Base-by-base conservation (phyloP, 2,329 filamentous ascomycete species). In the Fusarium succisae region DNA sequence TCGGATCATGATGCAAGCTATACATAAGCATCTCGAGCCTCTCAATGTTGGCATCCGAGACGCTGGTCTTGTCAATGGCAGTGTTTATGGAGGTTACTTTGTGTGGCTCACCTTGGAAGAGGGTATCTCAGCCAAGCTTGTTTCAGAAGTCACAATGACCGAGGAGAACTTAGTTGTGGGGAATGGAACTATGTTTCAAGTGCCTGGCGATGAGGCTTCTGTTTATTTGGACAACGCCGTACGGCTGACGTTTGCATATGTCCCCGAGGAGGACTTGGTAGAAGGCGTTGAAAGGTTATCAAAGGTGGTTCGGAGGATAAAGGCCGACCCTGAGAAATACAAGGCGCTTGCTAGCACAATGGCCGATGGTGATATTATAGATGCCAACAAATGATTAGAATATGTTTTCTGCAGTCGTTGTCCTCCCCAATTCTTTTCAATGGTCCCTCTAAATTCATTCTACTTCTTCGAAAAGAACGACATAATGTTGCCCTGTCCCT, bases 381-480 rank as follows among this genome's bases (percentile, higher is more conserved):
- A 77, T 66, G 60, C 70, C 45, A 74, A 73, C 60, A 80, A 80
- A 75, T 81, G 69, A 69, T 53, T 57, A 37, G 50, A 63, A 35
- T 48, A 62, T 68, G 39, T 47, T 66, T 45, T 57, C 20, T 18
- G 30, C 50, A 18, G n/a, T 30, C 43, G 35, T 43, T 20, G 11
- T 30, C 44, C 44, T 37, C 13, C 24, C 45, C 30, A 26, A 44
- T 18, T 43, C 54, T 57, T 20, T 58, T 26, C 18, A 5, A 9
- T 38, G 24, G 28, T 35, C 30, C 4, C 30, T 4, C 26, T 14
- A 37, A 14, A 18, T 13, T 35, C 35, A 15, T 17, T 48, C 38
- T 76, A 93, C 79, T 95, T 96, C 86, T 97, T 98, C 47, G 89
- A 88, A 82, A 98, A 98, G 83, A 98, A 98, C 2, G 92, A 94